Percentiles rank a stretch among this genome's conserved stretches.
phyloP scores from a whole-genome alignment of 495 filamentous ascomycete species.

The Penicillium angulare region DNA sequence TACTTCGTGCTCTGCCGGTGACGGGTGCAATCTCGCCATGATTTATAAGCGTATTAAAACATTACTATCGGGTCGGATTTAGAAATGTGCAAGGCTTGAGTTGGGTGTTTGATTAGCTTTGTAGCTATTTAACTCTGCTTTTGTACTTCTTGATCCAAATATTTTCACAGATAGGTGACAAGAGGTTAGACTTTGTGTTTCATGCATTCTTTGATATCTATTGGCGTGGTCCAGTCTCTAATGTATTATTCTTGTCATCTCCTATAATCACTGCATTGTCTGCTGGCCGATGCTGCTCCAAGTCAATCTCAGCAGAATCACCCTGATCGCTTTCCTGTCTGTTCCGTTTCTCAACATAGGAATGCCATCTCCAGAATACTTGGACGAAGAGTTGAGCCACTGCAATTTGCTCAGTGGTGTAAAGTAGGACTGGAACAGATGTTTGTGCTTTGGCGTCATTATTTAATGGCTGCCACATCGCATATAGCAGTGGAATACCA shows the following conservation, averaged over 20 bases:
- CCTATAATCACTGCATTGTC: background rate
- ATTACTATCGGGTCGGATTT: no score
- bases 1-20: no score
- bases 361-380: conserved; percentile 48
- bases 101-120: no score
- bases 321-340: conserved; percentile 3
- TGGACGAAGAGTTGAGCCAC: conserved; percentile 55
- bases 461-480: conserved; percentile 53
- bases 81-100: no score
- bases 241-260: background rate
- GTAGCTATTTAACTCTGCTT: no score
- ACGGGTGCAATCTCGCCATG: no score
- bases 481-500: conserved; percentile 51
- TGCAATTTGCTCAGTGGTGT: conserved; percentile 57
- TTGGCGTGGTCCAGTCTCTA: no score
- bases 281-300: conserved; percentile 6
- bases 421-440: conserved; percentile 53
- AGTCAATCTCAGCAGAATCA: conserved; percentile 3
- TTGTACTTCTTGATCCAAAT: no score
- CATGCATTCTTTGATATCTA: no score
- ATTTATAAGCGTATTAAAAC: no score
- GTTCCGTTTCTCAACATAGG: conserved; percentile 30
- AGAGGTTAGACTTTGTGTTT: no score
- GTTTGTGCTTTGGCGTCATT: conserved; percentile 50
- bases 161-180: no score